These are phyloP conservation scores for Gaeumannomyces sp. DNA, from an alignment of 2,329 filamentous ascomycete genomes.

Conservation along the genomic window DNA sequence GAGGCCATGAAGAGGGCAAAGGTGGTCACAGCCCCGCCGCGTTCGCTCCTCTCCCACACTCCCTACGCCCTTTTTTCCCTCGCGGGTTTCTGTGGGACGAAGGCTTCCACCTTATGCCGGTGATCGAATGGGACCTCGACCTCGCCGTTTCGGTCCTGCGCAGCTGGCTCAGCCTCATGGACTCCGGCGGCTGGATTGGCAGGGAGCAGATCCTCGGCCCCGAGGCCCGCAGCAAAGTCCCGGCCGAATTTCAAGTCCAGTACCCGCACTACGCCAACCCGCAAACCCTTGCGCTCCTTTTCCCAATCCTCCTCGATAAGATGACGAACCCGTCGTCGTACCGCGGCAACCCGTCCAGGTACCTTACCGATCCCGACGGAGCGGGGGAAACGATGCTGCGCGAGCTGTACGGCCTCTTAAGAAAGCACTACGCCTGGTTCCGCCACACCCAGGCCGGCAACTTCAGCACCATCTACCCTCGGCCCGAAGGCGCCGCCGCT, in stretches of 20 bases:
- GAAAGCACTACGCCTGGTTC: constrained; percentile 86
- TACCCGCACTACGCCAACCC: constrained; percentile 94
- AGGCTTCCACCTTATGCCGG: constrained; percentile 83
- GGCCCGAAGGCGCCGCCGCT: constrained; percentile 58
- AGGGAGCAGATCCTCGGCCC: constrained; percentile 84
- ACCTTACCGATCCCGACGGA: constrained; percentile 1
- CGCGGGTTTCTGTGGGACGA: constrained; percentile 93
- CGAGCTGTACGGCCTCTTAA: constrained; percentile 75
- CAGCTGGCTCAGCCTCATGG: constrained; percentile 92
- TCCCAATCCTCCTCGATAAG: constrained; percentile 75
- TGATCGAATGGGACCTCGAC: constrained; percentile 85
- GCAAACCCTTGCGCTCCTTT: constrained; percentile 79
- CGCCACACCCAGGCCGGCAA: constrained; percentile 79
- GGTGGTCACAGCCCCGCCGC: constrained; percentile 66
- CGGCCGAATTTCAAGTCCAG: constrained; percentile 79
- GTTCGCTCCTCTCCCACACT: constrained; percentile 78
- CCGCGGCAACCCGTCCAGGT: constrained; percentile 45
- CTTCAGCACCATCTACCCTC: constrained; percentile 73
- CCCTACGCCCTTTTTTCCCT: constrained; percentile 86
- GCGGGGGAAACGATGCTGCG: constrained; percentile 36
- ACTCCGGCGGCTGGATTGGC: constrained; percentile 89
- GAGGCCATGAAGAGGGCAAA: constrained; percentile 61
- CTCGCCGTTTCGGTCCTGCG: constrained; percentile 75
- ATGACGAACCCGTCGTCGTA: constrained; percentile 54
- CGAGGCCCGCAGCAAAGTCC: constrained; percentile 87